Evolutionary conservation across 2,329 filamentous ascomycete species (phyloP), one percentile per base, ranked within the genome.

Genomic region (Aspergillus pseudonomiae): DNA sequence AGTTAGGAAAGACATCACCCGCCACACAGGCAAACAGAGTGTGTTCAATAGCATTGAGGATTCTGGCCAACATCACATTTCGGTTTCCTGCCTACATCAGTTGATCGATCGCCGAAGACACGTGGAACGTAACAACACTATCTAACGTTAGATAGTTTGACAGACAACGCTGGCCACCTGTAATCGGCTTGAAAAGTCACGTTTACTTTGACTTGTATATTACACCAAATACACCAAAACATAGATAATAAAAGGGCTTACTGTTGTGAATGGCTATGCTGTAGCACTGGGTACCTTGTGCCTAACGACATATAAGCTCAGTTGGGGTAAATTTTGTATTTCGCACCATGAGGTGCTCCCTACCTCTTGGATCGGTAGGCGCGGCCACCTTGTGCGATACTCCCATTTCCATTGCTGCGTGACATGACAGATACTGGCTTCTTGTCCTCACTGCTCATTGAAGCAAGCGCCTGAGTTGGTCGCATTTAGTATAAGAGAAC

Each of bases 391-490:
- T 81, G 83, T 24, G 85, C 84, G 54, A 87, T 81, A 34, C 77
- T 78, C 1, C 84, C 84, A 62, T 80, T 80, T 50, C 83, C 82
- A 53, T 75, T 82, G 70, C 83, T 89, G 58, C 95, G 89, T 65
- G 93, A 97, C 93, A 99, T 97, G 63, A 94, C 91, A 69, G 91
- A 95, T 39, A 87, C 81, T 0, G 95, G 92, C 60, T 87, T 86
- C 54, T 82, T 83, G 68, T 98, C 94, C 30, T 88, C 85, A 1
- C 90, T 91, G 43, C 90, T 88, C 92, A 98, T 96, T 3, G 93
- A 96, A 1, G 93, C 93, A 59, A 99, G 80, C 6, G 94, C 93
- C 81, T 84, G 21, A 46, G 32, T 50, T 58, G 24, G 39, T 36
- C 28, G n/a, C 62, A 50, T 43, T 65, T 59, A 70, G 67, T 11